These are phyloP conservation scores for Hortaea werneckii DNA, from an alignment of 2,329 filamentous ascomycete genomes.

Conservation along the genomic window DNA sequence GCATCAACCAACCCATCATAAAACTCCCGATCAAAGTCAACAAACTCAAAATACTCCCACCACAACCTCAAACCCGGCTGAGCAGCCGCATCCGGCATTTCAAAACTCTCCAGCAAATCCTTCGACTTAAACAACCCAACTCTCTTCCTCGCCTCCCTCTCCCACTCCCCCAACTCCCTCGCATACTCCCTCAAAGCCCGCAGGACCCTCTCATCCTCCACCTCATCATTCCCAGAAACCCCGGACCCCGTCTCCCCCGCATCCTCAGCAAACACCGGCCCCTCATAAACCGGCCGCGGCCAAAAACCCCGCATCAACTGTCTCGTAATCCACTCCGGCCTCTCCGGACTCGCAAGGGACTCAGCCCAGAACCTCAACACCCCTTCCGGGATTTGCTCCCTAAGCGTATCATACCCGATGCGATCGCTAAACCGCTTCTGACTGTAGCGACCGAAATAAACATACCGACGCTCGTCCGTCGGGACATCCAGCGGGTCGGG, in stretches of 20 bases:
- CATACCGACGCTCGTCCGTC: constrained; percentile 20
- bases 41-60: constrained; percentile 40
- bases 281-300: constrained; percentile 31
- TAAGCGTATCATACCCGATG: constrained; percentile 33
- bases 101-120: constrained; percentile 31
- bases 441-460: constrained; percentile 38
- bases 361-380: constrained; percentile 30
- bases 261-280: constrained; percentile 9
- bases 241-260: too few relatives aligned
- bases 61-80: constrained; percentile 34
- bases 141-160: constrained; percentile 28
- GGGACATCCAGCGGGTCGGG: background rate
- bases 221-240: background rate
- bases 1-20: constrained; percentile 18
- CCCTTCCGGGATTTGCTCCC: constrained; percentile 25
- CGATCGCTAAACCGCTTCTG: constrained; percentile 36
- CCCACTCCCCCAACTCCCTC: constrained; percentile 29
- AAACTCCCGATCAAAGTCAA: constrained; percentile 31
- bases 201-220: constrained; percentile 18
- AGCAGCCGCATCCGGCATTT: constrained; percentile 30
- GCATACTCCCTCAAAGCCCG: constrained; percentile 27
- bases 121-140: constrained; percentile 27
- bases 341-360: constrained; percentile 24
- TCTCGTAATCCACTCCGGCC: constrained; percentile 34
- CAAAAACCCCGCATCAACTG: constrained; percentile 33